Evolutionary conservation across 2,329 filamentous ascomycete species (phyloP).

Genomic region (Rutstroemia sp.): DNA sequence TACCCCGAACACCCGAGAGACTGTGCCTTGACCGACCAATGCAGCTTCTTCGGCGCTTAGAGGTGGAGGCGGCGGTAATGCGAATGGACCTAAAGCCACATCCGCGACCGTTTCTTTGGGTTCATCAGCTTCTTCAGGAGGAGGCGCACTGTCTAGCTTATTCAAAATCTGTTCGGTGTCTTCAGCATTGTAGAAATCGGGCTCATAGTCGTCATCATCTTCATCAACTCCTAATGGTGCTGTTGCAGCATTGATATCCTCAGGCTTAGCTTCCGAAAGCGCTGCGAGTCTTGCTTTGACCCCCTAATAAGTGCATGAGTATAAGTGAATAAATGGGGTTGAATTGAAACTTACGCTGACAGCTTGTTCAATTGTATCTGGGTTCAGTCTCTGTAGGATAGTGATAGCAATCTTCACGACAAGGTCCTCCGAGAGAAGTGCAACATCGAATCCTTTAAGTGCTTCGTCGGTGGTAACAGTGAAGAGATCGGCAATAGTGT

Average conservation of each 20-base stretch:
- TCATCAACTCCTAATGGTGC: constrained; percentile 58
- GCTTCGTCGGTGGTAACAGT: constrained; percentile 72
- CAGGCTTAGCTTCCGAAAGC: constrained; percentile 25
- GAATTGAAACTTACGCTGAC: constrained; percentile 51
- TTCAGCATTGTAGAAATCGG: constrained; percentile 67
- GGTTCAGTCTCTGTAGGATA: constrained; percentile 65
- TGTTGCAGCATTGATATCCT: constrained; percentile 47
- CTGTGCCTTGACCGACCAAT: constrained; percentile 67
- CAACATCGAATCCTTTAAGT: constrained; percentile 74
- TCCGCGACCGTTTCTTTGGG: constrained; percentile 34
- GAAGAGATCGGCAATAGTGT: constrained; percentile 77
- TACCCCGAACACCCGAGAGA: constrained; percentile 71
- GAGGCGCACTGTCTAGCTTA: constrained; percentile 64
- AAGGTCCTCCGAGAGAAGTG: constrained; percentile 66
- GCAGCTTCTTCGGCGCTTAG: constrained; percentile 64
- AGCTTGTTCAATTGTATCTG: constrained; percentile 61
- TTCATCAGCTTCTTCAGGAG: constrained; percentile 44
- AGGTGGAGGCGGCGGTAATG: constrained; percentile 67
- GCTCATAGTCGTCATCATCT: constrained; percentile 91
- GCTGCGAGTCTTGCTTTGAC: constrained; percentile 40
- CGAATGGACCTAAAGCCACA: constrained; percentile 62
- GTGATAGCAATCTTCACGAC: constrained; percentile 76
- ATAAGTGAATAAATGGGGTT: not conserved
- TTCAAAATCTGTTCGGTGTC: constrained; percentile 71
- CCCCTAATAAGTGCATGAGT: constrained; percentile 31